Percentiles rank a stretch among this genome's conserved stretches.
Conservation (phyloP, 2,329 filamentous ascomycete species). For the Clonostachys chloroleuca region DNA sequence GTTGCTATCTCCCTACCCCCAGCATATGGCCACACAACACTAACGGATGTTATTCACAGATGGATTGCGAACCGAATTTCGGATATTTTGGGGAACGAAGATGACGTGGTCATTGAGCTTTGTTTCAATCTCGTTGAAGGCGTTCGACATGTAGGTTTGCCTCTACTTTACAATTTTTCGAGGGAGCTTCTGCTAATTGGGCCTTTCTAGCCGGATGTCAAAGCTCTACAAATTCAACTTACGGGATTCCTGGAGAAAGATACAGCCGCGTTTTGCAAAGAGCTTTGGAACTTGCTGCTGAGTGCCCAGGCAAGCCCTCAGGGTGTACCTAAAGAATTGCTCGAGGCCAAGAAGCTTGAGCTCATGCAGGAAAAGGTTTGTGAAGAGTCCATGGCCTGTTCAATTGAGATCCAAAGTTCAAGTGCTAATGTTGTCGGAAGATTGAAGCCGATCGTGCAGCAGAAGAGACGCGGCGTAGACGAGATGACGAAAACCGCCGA, state of each 20-base stretch:
- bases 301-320: conserved; percentile 86
- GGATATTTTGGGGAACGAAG: conserved; percentile 84
- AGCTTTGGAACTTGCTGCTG: conserved; percentile 86
- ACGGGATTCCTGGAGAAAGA: conserved; percentile 95
- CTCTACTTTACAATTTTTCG: background rate
- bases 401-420: background rate
- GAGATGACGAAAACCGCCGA: conserved; percentile 66
- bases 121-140: conserved; percentile 69
- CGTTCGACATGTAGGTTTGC: conserved; percentile 22
- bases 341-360: conserved; percentile 95
- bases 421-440: conserved; percentile 33
- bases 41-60: conserved; percentile 36
- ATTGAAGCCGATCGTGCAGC: conserved; percentile 79
- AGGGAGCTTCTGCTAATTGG: background rate
- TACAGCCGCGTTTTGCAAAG: conserved; percentile 83
- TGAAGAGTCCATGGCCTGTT: background rate
- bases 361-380: conserved; percentile 89
- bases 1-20: conserved; percentile 34
- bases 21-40: background rate
- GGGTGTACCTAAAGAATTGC: conserved; percentile 87
- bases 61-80: conserved; percentile 91
- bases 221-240: conserved; percentile 88
- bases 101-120: conserved; percentile 93
- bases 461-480: conserved; percentile 67
- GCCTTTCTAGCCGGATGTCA: conserved; percentile 77